These are phyloP conservation scores for Zymoseptoria brevis DNA, from an alignment of 2,329 filamentous ascomycete genomes.

Conservation along the genomic window DNA sequence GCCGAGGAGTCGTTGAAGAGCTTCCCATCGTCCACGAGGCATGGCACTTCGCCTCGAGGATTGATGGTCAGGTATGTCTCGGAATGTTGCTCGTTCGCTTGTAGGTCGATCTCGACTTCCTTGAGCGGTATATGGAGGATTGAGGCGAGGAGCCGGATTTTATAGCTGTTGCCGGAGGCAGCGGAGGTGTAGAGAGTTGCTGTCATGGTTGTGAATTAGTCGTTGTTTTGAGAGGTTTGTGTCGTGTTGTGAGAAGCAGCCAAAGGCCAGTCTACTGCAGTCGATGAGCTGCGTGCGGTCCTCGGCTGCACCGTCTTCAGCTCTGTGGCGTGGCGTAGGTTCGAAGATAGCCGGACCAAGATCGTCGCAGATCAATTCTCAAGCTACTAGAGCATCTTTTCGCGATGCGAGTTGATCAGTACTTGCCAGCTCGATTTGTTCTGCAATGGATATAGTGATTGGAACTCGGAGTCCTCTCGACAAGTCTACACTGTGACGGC, in stretches of 20 bases:
- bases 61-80: constrained; percentile 7
- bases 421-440: not conserved
- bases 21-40: constrained; percentile 8
- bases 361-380: not conserved
- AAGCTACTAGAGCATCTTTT: not conserved
- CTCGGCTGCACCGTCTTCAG: not conserved
- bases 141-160: constrained; percentile 7
- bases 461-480: too few relatives aligned
- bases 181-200: not conserved
- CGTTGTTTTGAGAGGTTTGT: too few relatives aligned
- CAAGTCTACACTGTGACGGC: too few relatives aligned
- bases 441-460: too few relatives aligned
- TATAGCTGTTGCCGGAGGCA: constrained; percentile 11
- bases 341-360: not conserved
- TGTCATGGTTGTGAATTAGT: not conserved
- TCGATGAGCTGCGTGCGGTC: not conserved
- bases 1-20: constrained; percentile 5
- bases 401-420: not conserved
- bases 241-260: too few relatives aligned
- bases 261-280: too few relatives aligned
- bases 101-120: constrained; percentile 6
- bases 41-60: constrained; percentile 7
- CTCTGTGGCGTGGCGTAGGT: not conserved
- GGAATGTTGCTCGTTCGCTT: constrained; percentile 9
- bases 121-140: constrained; percentile 8